A percentile compares a stretch with the other conserved stretches of the same genome.
Evolutionary conservation across 305 asterid species (phyloP).

Genomic region (Rubia peregrina): DNA sequence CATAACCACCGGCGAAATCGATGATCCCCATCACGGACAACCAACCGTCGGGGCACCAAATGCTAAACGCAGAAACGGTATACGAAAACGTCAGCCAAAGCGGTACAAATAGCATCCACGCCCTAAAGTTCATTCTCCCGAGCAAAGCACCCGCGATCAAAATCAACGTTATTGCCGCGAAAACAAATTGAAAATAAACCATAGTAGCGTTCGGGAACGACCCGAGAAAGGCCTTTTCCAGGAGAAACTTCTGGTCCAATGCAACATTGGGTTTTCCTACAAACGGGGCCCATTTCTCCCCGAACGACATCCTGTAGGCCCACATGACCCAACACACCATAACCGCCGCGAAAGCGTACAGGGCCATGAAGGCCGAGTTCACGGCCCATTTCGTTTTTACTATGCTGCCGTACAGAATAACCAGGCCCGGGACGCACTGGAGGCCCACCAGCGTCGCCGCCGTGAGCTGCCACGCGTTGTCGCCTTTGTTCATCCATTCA

Average conservation of each 20-base stretch:
- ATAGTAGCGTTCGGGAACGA: conserved; percentile 51
- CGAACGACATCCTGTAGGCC: conserved; percentile 63
- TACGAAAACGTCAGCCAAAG: conserved; percentile 68
- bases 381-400: conserved; percentile 74
- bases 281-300: conserved; percentile 36
- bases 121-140: conserved; percentile 62
- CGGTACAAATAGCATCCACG: conserved; percentile 79
- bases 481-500: conserved; percentile 54
- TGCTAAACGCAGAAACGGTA: conserved; percentile 51
- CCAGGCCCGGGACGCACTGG: conserved; percentile 58
- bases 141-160: conserved; percentile 61
- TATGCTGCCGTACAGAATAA: conserved; percentile 56
- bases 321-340: conserved; percentile 66
- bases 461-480: conserved; percentile 69
- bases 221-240: conserved; percentile 22
- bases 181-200: conserved; percentile 66
- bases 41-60: conserved; percentile 72
- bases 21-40: conserved; percentile 42
- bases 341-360: conserved; percentile 64
- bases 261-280: conserved; percentile 43
- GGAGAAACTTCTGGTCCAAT: conserved; percentile 41
- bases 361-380: conserved; percentile 73
- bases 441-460: conserved; percentile 70
- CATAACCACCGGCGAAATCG: conserved; percentile 63
- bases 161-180: conserved; percentile 66